A percentile compares a stretch with the other conserved stretches of the same genome.
Conservation (phyloP, 2,329 filamentous ascomycete genomes). For the Aspergillus sp. region DNA sequence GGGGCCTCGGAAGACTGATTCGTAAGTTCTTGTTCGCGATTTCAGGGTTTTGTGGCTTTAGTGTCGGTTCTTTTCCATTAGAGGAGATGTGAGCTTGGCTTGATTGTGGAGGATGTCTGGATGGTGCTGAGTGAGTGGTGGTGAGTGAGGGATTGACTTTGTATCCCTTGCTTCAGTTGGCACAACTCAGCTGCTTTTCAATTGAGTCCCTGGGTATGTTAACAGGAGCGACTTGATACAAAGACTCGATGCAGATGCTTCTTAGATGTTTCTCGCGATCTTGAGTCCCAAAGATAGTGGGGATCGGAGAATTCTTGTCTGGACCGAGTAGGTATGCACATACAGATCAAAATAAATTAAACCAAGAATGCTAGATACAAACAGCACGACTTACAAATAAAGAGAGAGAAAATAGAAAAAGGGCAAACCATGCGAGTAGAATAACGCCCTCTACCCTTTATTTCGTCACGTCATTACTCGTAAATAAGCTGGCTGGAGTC, state of each 20-base stretch:
- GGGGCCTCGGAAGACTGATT: background rate
- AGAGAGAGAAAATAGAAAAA: background rate
- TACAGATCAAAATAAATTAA: background rate
- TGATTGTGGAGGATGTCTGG: no score
- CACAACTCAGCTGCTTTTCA: no score
- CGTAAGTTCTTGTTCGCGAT: background rate
- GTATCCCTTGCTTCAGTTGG: no score
- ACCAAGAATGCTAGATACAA: background rate
- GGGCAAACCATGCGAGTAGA: background rate
- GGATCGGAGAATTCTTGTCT: no score
- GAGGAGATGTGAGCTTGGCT: background rate
- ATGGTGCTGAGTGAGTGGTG: no score
- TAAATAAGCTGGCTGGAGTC: background rate
- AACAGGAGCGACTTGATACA: no score
- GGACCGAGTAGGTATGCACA: background rate
- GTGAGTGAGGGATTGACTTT: no score
- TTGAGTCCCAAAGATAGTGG: background rate
- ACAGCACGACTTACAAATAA: background rate
- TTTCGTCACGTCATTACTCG: slow-evolving; percentile 6
- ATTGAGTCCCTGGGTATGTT: no score
- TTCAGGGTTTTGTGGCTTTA: background rate
- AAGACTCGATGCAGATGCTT: no score
- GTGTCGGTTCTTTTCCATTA: background rate
- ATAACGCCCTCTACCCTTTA: slow-evolving; percentile 1
- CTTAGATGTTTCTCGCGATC: background rate